Percentiles rank a stretch among this genome's conserved stretches.
Conservation (phyloP, 139 green algal species). For the Gonium pectorale region DNA sequence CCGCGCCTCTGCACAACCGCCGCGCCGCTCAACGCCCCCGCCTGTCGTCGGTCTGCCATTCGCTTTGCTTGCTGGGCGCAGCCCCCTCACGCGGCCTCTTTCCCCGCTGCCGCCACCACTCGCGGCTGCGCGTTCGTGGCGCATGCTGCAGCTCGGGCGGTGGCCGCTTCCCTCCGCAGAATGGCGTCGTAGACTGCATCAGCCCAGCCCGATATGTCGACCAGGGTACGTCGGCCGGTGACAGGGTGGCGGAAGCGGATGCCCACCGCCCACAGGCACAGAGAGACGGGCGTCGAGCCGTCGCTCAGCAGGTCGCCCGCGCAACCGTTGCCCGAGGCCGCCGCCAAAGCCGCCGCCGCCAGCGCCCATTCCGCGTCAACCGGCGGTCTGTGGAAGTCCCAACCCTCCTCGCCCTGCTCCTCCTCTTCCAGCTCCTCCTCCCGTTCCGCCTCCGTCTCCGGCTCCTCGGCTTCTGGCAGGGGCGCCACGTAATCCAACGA, state of each 20-base stretch:
- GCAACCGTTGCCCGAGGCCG: neutral
- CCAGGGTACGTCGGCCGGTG: neutral
- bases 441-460: neutral
- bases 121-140: too few relatives aligned
- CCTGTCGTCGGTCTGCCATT: neutral
- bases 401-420: neutral
- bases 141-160: neutral
- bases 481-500: too few relatives aligned
- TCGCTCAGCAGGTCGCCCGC: slow-evolving; percentile 12
- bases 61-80: neutral
- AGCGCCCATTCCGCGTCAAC: slow-evolving; percentile 1
- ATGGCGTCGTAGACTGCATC: slow-evolving; percentile 31
- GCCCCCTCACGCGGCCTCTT: neutral
- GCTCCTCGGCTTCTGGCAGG: too few relatives aligned
- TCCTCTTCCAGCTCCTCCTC: neutral
- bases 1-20: too few relatives aligned
- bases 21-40: too few relatives aligned
- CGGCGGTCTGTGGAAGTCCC: slow-evolving; percentile 8
- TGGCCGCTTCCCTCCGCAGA: neutral
- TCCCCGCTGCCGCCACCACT: neutral
- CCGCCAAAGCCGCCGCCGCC: neutral
- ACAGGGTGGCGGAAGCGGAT: slow-evolving; percentile 48
- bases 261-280: slow-evolving; percentile 59
- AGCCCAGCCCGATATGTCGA: slow-evolving; percentile 24
- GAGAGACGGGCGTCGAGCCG: slow-evolving; percentile 6